Evolutionary conservation across 495 filamentous ascomycete species (phyloP), one percentile per base, ranked within the genome.

Genomic region (Hypoxylon intermedium): DNA sequence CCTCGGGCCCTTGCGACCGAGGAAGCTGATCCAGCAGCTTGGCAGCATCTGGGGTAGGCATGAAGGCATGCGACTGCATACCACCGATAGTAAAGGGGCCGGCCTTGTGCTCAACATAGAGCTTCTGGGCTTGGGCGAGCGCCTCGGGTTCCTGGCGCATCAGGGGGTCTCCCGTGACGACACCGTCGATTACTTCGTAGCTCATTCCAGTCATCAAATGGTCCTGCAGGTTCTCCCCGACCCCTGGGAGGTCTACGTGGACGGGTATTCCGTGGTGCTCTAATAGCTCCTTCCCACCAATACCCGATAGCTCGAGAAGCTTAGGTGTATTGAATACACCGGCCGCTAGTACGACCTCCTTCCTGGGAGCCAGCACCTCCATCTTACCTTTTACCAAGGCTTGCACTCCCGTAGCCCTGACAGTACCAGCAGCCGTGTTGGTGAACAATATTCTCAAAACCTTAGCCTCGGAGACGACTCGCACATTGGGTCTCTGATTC

Each of bases 271-370:
- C 57, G 34, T 70, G 70, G 34, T 65, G 40, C 0, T 53, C n/a
- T 0, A 79, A 60, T 18, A 70, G 30, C 5, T 56, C 47, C 3
- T 24, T 37, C 0, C 73, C 63, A 0, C 80, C 79, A 21, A 83
- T 63, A 15, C 79, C 80, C 11, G 74, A 78, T 9, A 80, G 72
- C 72, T 79, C 77, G 18, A 83, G 72, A 1, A 83, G 68, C 63
- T 79, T 76, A 7, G 79, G 79, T 2, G 78, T 73, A 40, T 78
- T 74, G 30, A 80, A 75, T 12, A 77, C 69, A 20, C 79, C 80
- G 24, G 71, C 63, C 6, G 73, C 75, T 0, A 83, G 51, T 31
- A 83, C 76, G 7, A 83, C 74, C 49, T 83, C 79, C 21, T 60
- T 62, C 2, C 41, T 63, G 9, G 80, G 75, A 23, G 60, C 43